phyloP scores from a whole-genome alignment of 176 grass and related monocot species.

The Aegilops longissima region DNA sequence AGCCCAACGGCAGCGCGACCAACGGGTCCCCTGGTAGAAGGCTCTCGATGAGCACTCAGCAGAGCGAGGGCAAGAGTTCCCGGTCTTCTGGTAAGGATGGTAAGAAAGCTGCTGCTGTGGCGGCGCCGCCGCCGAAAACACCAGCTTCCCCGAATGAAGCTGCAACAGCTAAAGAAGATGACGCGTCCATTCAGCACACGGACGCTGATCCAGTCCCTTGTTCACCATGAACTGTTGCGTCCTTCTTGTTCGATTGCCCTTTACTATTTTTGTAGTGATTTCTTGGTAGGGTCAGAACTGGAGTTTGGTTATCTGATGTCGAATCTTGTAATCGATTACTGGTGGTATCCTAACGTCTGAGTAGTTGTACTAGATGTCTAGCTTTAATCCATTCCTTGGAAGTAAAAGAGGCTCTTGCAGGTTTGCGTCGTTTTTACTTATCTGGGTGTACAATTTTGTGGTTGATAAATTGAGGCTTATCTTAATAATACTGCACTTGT shows the following conservation, averaged over 20 bases:
- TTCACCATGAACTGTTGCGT: constrained; percentile 38
- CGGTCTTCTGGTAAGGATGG: constrained; percentile 61
- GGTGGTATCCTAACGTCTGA: not conserved
- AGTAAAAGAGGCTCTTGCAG: not conserved
- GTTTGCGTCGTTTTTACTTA: not conserved
- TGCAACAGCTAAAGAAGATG: constrained; percentile 12
- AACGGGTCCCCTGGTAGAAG: constrained; percentile 50
- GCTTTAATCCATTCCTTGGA: not conserved
- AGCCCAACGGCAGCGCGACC: constrained; percentile 38
- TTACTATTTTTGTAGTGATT: not conserved
- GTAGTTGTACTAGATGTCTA: not conserved
- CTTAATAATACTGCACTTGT: not conserved
- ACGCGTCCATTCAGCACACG: constrained; percentile 36
- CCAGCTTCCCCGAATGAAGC: constrained; percentile 23
- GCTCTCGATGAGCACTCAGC: constrained; percentile 50
- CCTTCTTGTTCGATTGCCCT: not conserved
- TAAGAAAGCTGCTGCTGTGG: constrained; percentile 25
- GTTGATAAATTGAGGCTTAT: not conserved
- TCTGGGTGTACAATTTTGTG: not conserved
- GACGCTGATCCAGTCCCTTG: constrained; percentile 30
- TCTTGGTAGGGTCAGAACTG: not conserved
- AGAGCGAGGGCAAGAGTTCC: constrained; percentile 40
- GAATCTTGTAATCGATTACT: not conserved
- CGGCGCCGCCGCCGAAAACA: not conserved
- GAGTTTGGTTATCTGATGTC: not conserved